Conservation (phyloP, 2,329 filamentous ascomycete species). For the Huntiella moniliformis region DNA sequence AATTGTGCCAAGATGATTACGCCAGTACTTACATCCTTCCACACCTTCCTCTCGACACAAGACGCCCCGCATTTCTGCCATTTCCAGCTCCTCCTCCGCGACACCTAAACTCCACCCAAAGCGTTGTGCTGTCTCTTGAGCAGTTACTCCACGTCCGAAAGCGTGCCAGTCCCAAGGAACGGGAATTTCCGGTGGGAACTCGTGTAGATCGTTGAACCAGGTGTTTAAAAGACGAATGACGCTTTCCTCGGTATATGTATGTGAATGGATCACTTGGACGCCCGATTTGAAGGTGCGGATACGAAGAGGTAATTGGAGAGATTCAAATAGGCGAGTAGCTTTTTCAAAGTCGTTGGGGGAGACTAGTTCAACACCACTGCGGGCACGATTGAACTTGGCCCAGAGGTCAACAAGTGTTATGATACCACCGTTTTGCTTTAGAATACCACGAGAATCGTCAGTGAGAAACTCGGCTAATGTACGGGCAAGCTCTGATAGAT, state of each 20-base stretch:
- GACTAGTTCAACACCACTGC: constrained; percentile 85
- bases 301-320: constrained; percentile 66
- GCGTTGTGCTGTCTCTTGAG: constrained; percentile 68
- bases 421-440: constrained; percentile 67
- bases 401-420: constrained; percentile 80
- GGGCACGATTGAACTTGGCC: constrained; percentile 84
- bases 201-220: constrained; percentile 61
- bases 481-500: constrained; percentile 69
- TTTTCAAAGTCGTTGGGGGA: constrained; percentile 84
- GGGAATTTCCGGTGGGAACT: constrained; percentile 42
- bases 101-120: constrained; percentile 98
- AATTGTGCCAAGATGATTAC: constrained; percentile 45
- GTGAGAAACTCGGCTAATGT: constrained; percentile 79
- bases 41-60: constrained; percentile 83
- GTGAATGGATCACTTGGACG: constrained; percentile 79
- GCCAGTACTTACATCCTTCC: constrained; percentile 85
- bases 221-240: constrained; percentile 52
- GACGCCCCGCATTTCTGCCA: constrained; percentile 81
- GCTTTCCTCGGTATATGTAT: constrained; percentile 76
- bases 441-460: constrained; percentile 60
- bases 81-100: constrained; percentile 84
- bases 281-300: constrained; percentile 81
- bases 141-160: constrained; percentile 74
- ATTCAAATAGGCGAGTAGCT: constrained; percentile 75
- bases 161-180: constrained; percentile 55